Conservation (phyloP, 2,329 filamentous ascomycete species). For the Sarocladium brachiariae region DNA sequence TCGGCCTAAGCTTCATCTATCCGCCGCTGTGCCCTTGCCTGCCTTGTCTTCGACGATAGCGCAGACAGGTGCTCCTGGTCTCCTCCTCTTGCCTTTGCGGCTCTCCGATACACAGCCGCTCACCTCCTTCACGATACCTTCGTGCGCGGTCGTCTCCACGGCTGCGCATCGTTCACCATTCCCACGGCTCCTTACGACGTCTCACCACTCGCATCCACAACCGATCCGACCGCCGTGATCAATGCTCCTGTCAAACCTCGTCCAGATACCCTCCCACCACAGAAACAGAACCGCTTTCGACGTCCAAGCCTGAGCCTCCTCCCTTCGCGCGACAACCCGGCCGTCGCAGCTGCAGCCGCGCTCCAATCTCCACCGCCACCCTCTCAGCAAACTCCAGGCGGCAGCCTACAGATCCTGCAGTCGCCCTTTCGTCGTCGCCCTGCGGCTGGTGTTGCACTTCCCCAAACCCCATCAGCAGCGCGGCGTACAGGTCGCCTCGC, state of each 20-base stretch:
- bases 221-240: conserved; percentile 13
- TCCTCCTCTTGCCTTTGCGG: neutral
- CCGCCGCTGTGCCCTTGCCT: neutral
- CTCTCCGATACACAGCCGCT: neutral
- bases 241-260: conserved; percentile 22
- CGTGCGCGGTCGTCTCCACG: conserved; percentile 12
- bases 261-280: conserved; percentile 21
- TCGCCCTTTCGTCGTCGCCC: conserved; percentile 38
- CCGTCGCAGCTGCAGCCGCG: conserved; percentile 17
- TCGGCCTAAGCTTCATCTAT: neutral
- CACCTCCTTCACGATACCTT: neutral
- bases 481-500: conserved; percentile 33
- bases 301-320: conserved; percentile 1
- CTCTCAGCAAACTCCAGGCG: conserved; percentile 3
- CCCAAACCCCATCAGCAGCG: conserved; percentile 18
- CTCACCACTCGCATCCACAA: conserved; percentile 3
- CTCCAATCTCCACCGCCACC: conserved; percentile 5
- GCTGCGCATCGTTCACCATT: conserved; percentile 9
- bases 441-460: conserved; percentile 11
- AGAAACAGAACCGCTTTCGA: neutral
- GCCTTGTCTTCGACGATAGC: neutral
- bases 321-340: conserved; percentile 10
- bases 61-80: neutral
- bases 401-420: conserved; percentile 10
- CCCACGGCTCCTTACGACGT: conserved; percentile 13